These are phyloP conservation scores for Backusella morwellensis DNA, from an alignment of 192 early-diverging fungal species.

Conservation along the genomic window DNA sequence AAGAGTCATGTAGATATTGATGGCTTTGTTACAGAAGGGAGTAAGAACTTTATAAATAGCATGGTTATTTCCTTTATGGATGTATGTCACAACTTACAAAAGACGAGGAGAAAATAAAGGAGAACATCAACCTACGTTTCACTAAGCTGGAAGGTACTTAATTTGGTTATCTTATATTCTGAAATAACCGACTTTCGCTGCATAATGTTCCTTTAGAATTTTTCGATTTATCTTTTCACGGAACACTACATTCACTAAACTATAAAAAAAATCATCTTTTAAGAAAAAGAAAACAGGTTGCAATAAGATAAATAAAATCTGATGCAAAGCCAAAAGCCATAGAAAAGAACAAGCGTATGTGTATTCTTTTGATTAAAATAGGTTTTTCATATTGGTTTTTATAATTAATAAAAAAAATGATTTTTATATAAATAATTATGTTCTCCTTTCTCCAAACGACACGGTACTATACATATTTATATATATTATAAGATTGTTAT, in stretches of 20 bases:
- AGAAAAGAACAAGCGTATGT: background rate
- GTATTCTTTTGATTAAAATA: background rate
- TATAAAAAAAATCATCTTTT: background rate
- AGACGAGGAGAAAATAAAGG: background rate
- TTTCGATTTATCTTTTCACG: background rate
- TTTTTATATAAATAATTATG: background rate
- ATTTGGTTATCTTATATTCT: background rate
- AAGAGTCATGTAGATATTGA: background rate
- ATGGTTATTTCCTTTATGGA: background rate
- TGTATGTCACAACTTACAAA: background rate
- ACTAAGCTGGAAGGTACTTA: background rate
- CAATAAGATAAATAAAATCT: background rate
- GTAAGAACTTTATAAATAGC: background rate
- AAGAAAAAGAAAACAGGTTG: background rate
- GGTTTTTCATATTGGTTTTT: background rate
- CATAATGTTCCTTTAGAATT: background rate
- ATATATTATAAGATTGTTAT: background rate
- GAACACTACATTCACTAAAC: background rate
- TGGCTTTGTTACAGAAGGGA: background rate
- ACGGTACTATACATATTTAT: background rate
- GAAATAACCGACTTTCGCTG: background rate
- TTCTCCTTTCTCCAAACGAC: background rate
- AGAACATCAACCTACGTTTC: background rate
- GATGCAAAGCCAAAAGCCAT: background rate
- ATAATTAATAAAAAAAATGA: background rate